Conservation (phyloP, 176 grass and related monocot species). For the Secale cereale region DNA sequence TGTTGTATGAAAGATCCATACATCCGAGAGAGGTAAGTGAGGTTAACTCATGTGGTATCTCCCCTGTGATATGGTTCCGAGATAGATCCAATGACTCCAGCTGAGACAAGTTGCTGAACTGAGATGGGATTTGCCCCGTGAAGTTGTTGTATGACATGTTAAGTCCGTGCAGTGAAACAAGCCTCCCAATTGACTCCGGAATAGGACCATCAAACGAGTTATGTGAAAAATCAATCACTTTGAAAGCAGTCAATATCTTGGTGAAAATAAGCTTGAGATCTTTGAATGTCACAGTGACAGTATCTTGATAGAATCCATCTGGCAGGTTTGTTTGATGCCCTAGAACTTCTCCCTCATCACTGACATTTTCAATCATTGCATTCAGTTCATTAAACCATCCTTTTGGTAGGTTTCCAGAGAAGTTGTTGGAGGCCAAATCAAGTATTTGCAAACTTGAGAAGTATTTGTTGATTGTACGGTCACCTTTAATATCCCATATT, state of each 20-base stretch:
- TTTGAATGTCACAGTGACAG: not conserved
- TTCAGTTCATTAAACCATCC: not conserved
- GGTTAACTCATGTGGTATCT: constrained; percentile 2
- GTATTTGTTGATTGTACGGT: not conserved
- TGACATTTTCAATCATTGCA: constrained; percentile 7
- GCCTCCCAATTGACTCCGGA: not conserved
- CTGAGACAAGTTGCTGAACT: not conserved
- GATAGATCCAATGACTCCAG: constrained; percentile 35
- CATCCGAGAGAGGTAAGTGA: constrained; percentile 15
- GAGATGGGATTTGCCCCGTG: not conserved
- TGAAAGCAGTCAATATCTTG: constrained; percentile 4
- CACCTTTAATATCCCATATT: not conserved
- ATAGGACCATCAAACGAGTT: not conserved
- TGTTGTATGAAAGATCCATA: constrained; percentile 34
- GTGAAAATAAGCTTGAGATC: not conserved
- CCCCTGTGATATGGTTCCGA: constrained; percentile 1
- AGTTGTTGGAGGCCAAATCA: constrained; percentile 23
- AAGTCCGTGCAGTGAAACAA: not conserved
- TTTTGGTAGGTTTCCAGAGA: not conserved
- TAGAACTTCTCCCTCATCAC: not conserved
- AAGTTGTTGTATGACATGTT: constrained; percentile 23
- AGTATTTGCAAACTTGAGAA: constrained; percentile 28
- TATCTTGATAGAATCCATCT: not conserved
- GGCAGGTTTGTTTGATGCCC: not conserved
- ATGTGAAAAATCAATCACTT: constrained; percentile 28